Evolutionary conservation across 129 eudicot species (phyloP), one percentile per base, ranked within the genome.

Genomic region (Tanacetum coccineum): DNA sequence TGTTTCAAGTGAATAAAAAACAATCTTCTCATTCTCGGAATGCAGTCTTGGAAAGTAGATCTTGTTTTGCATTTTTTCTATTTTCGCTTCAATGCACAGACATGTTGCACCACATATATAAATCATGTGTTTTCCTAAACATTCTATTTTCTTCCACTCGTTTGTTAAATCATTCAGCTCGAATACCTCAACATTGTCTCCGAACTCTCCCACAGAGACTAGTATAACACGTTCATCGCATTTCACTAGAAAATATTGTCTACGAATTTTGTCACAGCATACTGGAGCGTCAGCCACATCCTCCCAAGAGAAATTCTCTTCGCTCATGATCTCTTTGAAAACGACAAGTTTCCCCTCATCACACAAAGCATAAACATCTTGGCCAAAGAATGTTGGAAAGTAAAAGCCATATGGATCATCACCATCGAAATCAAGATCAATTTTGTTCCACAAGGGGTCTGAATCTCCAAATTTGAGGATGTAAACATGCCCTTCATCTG

Each of bases 1-100:
- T 15, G 81, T 76, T 21, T 63, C 61, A 7, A 76, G 81, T 14
- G 76, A 76, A 48, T 76, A 76, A 59, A 69, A 76, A 10, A 70
- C 59, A 5, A 70, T 44, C 46, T 62, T 46, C 25, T 13, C 25
- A 32, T 68, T 55, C 51, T 39, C 30, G 12, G 9, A 36, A 36
- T 36, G 9, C 42, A 36, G 6, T 36, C 9, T 36, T 36, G 42
- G 42, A 36, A 36, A 64, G 71, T 55, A 70, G n/a, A 76, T 63
- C 77, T 49, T 46, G 48, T 77, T 77, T 21, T 53, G 56, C 77
- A 70, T 71, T 46, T 18, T 44, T 2, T 19, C 45, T 2, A 15
- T 39, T 69, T 26, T 25, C 13, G 42, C 9, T 36, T 36, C 42
- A 36, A 36, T 36, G 42, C 42, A 36, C 2, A 36, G 9, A 36